phyloP scores from a whole-genome alignment of 306 rosid species.

The Fagus crenata region DNA sequence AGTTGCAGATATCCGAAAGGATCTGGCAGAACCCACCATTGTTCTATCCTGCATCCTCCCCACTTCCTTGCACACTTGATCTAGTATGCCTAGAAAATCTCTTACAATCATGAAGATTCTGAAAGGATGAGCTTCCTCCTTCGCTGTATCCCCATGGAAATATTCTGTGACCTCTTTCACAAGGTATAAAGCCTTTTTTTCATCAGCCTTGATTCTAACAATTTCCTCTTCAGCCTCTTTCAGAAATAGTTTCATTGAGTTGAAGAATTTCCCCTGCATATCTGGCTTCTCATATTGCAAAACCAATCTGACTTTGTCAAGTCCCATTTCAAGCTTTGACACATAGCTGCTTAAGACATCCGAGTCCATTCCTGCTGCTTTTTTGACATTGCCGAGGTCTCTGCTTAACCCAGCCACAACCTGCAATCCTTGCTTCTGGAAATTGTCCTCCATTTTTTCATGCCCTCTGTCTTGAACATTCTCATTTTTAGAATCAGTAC shows the following conservation, averaged over 20 bases:
- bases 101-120: slow-evolving; percentile 94
- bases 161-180: slow-evolving; percentile 90
- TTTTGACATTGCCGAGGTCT: slow-evolving; percentile 79
- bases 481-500: slow-evolving; percentile 54
- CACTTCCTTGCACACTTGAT: slow-evolving; percentile 95
- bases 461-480: slow-evolving; percentile 45
- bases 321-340: slow-evolving; percentile 90
- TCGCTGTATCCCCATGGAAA: slow-evolving; percentile 83
- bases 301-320: slow-evolving; percentile 73
- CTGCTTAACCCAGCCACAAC: slow-evolving; percentile 88
- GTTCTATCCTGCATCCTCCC: slow-evolving; percentile 82
- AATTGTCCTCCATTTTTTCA: slow-evolving; percentile 59
- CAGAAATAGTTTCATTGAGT: slow-evolving; percentile 71
- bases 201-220: slow-evolving; percentile 62
- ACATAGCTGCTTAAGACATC: slow-evolving; percentile 89
- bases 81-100: slow-evolving; percentile 76
- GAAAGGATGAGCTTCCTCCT: slow-evolving; percentile 95
- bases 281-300: slow-evolving; percentile 74
- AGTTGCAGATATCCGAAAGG: slow-evolving; percentile 73
- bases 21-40: slow-evolving; percentile 77
- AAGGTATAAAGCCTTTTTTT: slow-evolving; percentile 67
- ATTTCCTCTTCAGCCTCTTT: slow-evolving; percentile 84
- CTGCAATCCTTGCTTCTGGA: slow-evolving; percentile 80
- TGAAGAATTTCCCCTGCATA: slow-evolving; percentile 63
- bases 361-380: slow-evolving; percentile 98